Base-by-base conservation (phyloP, 257 asterid genomes). In the Knoxia roxburghii region DNA sequence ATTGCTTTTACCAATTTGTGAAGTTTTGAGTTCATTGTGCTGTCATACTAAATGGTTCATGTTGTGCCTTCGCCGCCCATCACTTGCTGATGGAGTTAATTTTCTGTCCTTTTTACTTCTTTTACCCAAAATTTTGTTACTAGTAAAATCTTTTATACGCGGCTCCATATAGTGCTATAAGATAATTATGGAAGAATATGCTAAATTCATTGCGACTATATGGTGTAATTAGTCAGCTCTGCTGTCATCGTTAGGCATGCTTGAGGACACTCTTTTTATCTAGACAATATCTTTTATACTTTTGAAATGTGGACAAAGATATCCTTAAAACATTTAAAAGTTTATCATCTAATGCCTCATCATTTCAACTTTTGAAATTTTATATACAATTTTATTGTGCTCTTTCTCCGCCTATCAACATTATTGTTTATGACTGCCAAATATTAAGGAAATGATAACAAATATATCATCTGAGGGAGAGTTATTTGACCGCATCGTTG, bases 401-500 rank as follows among this genome's bases (percentile, higher is more conserved):
- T 61, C 11, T 65, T 18, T 51, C 30, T 20, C 57, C 12, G 7
- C 60, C 49, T 32, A 4, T 49, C 53, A 21, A 37, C 15, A 20
- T 61, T 33, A 35, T 35, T 46, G 50, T 12, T 50, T 40, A 9
- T 29, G 52, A 20, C 45, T 40, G 32, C 40, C 2, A 9, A 57
- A 3, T 17, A 21, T 10, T 17, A 0, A 2, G 12, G 27, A 41
- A 54, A 43, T 12, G 24, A 29, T n/a, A 40, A 0, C n/a, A 14
- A 7, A 37, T 45, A 30, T 8, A 14, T 12, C 4, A 20, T 68
- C 32, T 7, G 39, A 10, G 48, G 54, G 60, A 56, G 50, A 41
- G 50, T 61, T 21, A 37, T 33, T 48, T 74, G 68, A 70, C 68
- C 65, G 54, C 54, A 24, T 41, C 11, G 32, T 56, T 52, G 49